Evolutionary conservation across 2,329 filamentous ascomycete species (phyloP).

Genomic region (Aspergillus fijiensis): DNA sequence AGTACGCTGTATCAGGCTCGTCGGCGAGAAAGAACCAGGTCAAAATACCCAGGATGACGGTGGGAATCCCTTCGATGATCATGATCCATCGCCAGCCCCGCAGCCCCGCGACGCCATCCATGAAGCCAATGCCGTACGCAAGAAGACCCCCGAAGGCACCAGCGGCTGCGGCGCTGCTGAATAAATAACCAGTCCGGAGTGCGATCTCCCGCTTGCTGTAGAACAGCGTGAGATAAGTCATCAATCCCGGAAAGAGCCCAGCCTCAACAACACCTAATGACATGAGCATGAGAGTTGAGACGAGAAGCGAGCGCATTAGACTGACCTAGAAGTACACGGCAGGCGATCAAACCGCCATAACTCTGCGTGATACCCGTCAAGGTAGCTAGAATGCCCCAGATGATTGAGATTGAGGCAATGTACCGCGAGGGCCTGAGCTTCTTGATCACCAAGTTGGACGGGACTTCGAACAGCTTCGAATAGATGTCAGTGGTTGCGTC

Average conservation of each 20-base stretch:
- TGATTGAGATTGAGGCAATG: constrained; percentile 59
- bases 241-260: constrained; percentile 66
- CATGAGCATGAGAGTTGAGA: not conserved
- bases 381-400: constrained; percentile 50
- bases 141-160: constrained; percentile 71
- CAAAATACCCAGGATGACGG: constrained; percentile 55
- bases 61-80: constrained; percentile 57
- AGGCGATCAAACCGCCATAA: constrained; percentile 66
- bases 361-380: constrained; percentile 64
- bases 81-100: constrained; percentile 73
- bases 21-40: constrained; percentile 64
- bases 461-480: constrained; percentile 57
- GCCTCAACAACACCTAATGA: constrained; percentile 62
- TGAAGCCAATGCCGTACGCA: constrained; percentile 70
- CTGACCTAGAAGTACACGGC: constrained; percentile 60
- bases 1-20: constrained; percentile 63
- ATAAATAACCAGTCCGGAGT: constrained; percentile 70
- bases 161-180: constrained; percentile 63
- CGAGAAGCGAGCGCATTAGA: not conserved
- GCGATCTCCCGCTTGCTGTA: constrained; percentile 73
- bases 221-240: constrained; percentile 72
- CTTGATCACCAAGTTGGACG: constrained; percentile 65
- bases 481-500: constrained; percentile 9
- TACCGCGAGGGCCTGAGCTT: constrained; percentile 62
- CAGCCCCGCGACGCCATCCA: constrained; percentile 66